Base-by-base conservation (phyloP, 768 basidiomycete genomes). In the Pleurotus sapidus region DNA sequence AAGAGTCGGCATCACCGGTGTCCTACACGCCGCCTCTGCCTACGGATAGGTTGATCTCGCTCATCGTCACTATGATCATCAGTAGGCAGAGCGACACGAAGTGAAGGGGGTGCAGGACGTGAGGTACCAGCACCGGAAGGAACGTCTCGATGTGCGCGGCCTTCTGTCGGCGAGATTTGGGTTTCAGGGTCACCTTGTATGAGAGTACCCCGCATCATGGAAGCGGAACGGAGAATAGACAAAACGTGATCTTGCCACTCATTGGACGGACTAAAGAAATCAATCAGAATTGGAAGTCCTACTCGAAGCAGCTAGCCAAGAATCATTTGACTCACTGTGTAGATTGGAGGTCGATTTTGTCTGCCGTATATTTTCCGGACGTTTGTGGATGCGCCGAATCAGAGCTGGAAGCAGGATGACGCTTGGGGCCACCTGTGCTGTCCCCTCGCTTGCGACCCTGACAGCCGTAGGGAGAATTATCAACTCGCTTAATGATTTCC, bases 401-500 rank as follows among this genome's bases (percentile, higher is more conserved):
- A 20, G 68, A 65, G 25, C 60, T 60, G 38, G 67, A 65, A 11
- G 61, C 61, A 43, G 59, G 56, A 24, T 64, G 62, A 40, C 62
- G 61, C 59, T 57, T 66, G 65, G 49, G 56, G 15, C 63, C 57
- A 37, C 60, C 30, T 43, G 55, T 48, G 18, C 61, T 70, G n/a
- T 70, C 70, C 38, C 74, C 75, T 11, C 72, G 73, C 60, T 80
- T 84, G 39, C 89, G 83, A 30, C 89, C 89, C 65, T 83, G 85
- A 64, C 83, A 80, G 30, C 92, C 92, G 67, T 93, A 93, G 0
- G 87, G 79, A 9, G 89, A 88, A 61, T 82, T 80, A 68, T 93
- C 89, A n/a, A 94, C 91, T 25, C 91, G 87, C 54, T 78, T 80
- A 56, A 92, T 82, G 59, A 95, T 92, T 63, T 93, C 91, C 56